phyloP scores from a whole-genome alignment of 2,329 filamentous ascomycete species.

The Emericellopsis cladophorae region DNA sequence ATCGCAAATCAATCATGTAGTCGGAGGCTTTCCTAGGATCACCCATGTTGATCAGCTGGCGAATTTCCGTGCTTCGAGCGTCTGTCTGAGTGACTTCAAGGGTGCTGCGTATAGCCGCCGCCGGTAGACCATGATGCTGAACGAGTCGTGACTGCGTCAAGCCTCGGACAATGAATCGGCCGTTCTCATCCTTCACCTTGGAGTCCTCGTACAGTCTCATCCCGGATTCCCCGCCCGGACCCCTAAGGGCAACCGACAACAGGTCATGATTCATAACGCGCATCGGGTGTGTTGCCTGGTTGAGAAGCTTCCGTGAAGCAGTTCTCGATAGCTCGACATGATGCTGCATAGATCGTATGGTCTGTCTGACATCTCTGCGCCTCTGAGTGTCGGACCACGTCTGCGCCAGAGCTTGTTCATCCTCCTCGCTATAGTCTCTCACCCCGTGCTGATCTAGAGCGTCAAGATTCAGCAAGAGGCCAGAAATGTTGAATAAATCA shows the following conservation, averaged over 20 bases:
- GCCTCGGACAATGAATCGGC: no score
- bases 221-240: constrained; percentile 1
- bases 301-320: constrained; percentile 11
- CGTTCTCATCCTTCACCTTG: background rate
- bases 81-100: no score
- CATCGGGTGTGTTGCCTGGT: constrained; percentile 17
- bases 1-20: constrained; percentile 7
- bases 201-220: background rate
- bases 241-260: constrained; percentile 23
- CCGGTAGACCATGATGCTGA: background rate
- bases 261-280: constrained; percentile 29
- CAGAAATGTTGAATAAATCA: constrained; percentile 20
- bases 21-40: background rate
- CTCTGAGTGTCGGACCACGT: constrained; percentile 11
- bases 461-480: constrained; percentile 38
- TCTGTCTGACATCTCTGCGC: background rate
- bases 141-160: background rate
- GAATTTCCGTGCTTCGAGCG: background rate
- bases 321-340: no score
- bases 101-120: background rate
- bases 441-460: constrained; percentile 29
- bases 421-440: constrained; percentile 21
- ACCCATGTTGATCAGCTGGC: background rate
- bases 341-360: no score
- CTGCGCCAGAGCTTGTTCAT: constrained; percentile 14